These are phyloP conservation scores for Phaffomyces antillensis DNA, from an alignment of 805 yeast species.

Conservation along the genomic window DNA sequence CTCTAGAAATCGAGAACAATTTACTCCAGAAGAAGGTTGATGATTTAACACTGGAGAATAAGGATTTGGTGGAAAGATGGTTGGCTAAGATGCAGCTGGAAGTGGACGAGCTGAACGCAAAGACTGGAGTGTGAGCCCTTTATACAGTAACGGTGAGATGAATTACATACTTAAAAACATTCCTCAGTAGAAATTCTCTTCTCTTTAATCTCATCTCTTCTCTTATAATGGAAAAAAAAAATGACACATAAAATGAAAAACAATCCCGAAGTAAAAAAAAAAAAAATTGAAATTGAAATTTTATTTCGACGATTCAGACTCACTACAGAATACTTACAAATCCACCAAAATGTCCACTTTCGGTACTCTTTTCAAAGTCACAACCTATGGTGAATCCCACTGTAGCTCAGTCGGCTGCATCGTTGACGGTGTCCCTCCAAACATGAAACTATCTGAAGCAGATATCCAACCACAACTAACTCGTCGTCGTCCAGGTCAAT, in stretches of 20 bases:
- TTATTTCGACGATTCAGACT: not conserved
- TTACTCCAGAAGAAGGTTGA: conserved; percentile 27
- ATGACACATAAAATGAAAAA: not conserved
- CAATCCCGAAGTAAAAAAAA: not conserved
- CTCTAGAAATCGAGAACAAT: conserved; percentile 49
- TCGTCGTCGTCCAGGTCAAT: conserved; percentile 97
- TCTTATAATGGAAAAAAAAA: not conserved
- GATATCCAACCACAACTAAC: conserved; percentile 95
- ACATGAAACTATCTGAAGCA: conserved; percentile 65
- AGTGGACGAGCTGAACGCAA: conserved; percentile 47
- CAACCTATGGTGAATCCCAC: conserved; percentile 98
- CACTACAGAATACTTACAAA: too few relatives aligned
- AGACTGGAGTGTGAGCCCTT: not conserved
- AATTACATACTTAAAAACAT: too few relatives aligned
- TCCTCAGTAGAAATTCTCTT: too few relatives aligned
- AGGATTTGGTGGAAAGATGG: conserved; percentile 50
- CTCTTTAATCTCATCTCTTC: too few relatives aligned
- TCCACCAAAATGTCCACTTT: conserved; percentile 61
- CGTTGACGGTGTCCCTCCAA: conserved; percentile 98
- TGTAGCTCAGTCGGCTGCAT: conserved; percentile 97
- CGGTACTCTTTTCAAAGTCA: conserved; percentile 60
- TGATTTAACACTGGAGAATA: conserved; percentile 40
- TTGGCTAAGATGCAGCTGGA: conserved; percentile 48
- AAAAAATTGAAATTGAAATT: too few relatives aligned
- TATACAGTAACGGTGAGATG: too few relatives aligned